Evolutionary conservation across 805 yeast species (phyloP).

Genomic region (Ogataea paraovalis): DNA sequence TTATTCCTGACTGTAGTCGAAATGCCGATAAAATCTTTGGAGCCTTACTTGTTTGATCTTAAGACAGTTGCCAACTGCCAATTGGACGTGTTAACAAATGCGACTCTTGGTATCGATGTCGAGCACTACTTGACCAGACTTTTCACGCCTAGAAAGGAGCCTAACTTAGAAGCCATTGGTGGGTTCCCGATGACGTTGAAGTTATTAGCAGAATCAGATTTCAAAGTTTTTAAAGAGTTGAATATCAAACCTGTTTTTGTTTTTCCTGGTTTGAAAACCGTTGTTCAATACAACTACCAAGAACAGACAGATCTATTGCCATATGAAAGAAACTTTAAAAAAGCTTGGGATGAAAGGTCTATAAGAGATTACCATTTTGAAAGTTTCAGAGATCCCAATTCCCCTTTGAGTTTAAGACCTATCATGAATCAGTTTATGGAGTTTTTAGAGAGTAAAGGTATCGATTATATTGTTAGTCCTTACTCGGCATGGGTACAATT

Average conservation of each 20-base stretch:
- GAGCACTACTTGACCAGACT: slow-evolving; percentile 70
- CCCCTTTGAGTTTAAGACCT: slow-evolving; percentile 47
- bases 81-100: slow-evolving; percentile 58
- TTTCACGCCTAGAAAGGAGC: slow-evolving; percentile 60
- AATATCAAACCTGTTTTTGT: slow-evolving; percentile 78
- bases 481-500: slow-evolving; percentile 77
- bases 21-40: slow-evolving; percentile 50
- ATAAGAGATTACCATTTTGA: slow-evolving; percentile 33
- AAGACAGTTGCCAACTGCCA: slow-evolving; percentile 55
- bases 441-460: slow-evolving; percentile 48
- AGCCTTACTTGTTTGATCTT: slow-evolving; percentile 64
- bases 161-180: slow-evolving; percentile 70
- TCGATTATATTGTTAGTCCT: slow-evolving; percentile 78
- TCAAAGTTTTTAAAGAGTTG: slow-evolving; percentile 53
- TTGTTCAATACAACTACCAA: slow-evolving; percentile 26
- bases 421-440: slow-evolving; percentile 53
- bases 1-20: not conserved
- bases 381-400: slow-evolving; percentile 49
- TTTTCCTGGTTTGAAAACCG: slow-evolving; percentile 60
- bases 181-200: slow-evolving; percentile 69
- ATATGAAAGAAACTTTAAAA: slow-evolving; percentile 40
- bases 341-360: slow-evolving; percentile 42
- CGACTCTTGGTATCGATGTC: slow-evolving; percentile 80
- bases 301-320: slow-evolving; percentile 27
- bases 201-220: slow-evolving; percentile 55